A percentile compares a stretch with the other conserved stretches of the same genome.
These are phyloP conservation scores for Persicaria tinctoria DNA, from an alignment of 148 eudicot species.

Conservation along the genomic window DNA sequence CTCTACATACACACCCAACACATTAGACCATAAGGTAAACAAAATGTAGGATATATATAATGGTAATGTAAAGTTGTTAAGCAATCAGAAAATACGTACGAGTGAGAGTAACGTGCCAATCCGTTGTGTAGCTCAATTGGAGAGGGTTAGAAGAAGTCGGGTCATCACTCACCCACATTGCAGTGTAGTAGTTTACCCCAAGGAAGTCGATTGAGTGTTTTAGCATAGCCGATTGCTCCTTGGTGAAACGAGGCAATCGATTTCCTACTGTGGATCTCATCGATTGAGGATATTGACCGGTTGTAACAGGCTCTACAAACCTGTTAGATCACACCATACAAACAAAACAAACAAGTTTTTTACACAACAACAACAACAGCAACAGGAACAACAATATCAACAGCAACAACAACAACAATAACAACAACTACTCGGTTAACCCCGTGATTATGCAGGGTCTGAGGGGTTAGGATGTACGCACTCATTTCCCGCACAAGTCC, in stretches of 20 bases:
- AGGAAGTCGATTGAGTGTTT: constrained; percentile 16
- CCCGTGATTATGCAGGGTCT: too few species aligned
- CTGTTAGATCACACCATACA: constrained; percentile 1
- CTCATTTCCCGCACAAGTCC: too few species aligned
- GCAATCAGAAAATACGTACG: background rate
- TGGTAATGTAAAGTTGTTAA: background rate
- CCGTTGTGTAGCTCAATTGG: constrained; percentile 7
- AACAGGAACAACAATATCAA: too few species aligned
- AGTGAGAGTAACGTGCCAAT: constrained; percentile 3
- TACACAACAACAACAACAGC: background rate
- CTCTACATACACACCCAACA: constrained; percentile 1
- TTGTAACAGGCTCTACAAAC: constrained; percentile 18
- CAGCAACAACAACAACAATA: too few species aligned
- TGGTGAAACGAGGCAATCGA: constrained; percentile 19
- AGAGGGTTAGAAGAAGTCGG: background rate
- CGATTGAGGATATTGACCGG: constrained; percentile 19
- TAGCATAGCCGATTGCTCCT: constrained; percentile 13
- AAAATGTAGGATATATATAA: background rate
- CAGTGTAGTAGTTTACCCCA: constrained; percentile 19
- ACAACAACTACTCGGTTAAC: too few species aligned
- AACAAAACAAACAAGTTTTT: background rate
- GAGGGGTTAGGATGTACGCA: too few species aligned
- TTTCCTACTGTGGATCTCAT: constrained; percentile 17
- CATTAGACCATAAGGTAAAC: background rate
- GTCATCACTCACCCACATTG: background rate